phyloP scores from a whole-genome alignment of 2,329 filamentous ascomycete species.

The Cladosporium austrohemisphaericum region DNA sequence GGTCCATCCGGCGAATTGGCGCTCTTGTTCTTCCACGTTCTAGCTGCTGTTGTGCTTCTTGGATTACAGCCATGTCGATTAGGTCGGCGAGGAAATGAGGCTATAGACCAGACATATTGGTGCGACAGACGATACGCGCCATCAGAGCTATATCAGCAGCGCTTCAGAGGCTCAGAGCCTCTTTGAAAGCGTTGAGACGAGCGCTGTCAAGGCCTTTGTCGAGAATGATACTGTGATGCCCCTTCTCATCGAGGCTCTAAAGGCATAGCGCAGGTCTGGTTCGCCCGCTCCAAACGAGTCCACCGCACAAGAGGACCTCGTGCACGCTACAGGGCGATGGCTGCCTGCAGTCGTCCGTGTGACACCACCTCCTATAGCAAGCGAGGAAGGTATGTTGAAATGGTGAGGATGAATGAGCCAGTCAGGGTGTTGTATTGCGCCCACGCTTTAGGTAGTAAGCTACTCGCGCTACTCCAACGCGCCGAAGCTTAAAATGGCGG shows the following conservation, averaged over 20 bases:
- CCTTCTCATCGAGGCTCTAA: too few relatives aligned
- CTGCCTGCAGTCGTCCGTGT: neutral
- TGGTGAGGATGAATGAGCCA: neutral
- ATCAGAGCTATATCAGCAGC: too few relatives aligned
- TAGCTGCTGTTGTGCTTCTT: neutral
- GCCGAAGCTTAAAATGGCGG: neutral
- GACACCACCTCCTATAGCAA: conserved; percentile 5
- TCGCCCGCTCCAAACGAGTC: too few relatives aligned
- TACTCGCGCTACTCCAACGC: conserved; percentile 5
- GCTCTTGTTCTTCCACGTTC: neutral
- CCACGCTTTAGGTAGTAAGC: neutral
- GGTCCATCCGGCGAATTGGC: conserved; percentile 5
- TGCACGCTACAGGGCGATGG: neutral
- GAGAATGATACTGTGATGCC: too few relatives aligned
- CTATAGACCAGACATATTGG: too few relatives aligned
- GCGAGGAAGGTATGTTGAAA: conserved; percentile 8
- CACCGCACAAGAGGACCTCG: neutral
- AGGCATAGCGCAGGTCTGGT: too few relatives aligned
- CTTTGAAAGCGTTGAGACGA: too few relatives aligned
- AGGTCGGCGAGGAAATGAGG: too few relatives aligned
- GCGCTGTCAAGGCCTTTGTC: too few relatives aligned
- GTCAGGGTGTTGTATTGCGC: neutral
- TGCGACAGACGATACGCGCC: too few relatives aligned
- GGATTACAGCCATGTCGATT: too few relatives aligned
- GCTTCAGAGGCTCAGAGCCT: too few relatives aligned